Percentiles rank a stretch among this genome's conserved stretches.
These are phyloP conservation scores for Neurospora crassa DNA, from an alignment of 2,329 filamentous ascomycete species.

Conservation along the genomic window DNA sequence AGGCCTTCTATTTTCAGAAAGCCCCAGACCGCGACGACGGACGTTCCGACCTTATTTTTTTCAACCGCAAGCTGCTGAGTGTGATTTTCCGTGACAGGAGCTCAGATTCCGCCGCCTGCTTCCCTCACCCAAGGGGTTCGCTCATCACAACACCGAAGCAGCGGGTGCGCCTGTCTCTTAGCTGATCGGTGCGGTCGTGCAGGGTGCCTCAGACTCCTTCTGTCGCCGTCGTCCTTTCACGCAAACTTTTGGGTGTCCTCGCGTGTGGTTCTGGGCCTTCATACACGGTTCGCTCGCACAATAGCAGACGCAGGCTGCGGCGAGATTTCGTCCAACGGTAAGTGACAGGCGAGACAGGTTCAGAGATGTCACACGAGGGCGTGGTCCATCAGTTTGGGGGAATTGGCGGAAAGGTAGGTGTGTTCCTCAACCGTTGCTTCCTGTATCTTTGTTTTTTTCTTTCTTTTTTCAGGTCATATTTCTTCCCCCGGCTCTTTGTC, in stretches of 20 bases:
- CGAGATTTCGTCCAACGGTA: constrained; percentile 15
- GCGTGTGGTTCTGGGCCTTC: not conserved
- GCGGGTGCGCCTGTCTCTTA: not conserved
- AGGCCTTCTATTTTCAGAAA: not conserved
- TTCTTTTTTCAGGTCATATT: not conserved
- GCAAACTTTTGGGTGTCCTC: not conserved
- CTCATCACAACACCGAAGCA: not conserved
- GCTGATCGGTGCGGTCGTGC: not conserved
- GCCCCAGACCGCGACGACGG: not conserved
- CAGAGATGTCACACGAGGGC: constrained; percentile 3
- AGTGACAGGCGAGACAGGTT: constrained; percentile 12
- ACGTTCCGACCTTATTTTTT: not conserved
- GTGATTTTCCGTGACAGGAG: not conserved
- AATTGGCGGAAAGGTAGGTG: constrained; percentile 11
- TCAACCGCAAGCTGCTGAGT: not conserved
- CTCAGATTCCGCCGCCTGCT: not conserved
- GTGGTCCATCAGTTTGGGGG: constrained; percentile 9
- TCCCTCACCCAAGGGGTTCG: not conserved
- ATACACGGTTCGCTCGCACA: not conserved
- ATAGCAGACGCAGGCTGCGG: not conserved
- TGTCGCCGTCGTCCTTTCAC: not conserved
- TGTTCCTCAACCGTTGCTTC: constrained; percentile 4
- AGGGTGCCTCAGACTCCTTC: not conserved
- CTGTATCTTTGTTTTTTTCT: not conserved
- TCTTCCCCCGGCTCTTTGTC: not conserved